A percentile compares a stretch with the other conserved stretches of the same genome.
Conservation (phyloP, 495 filamentous ascomycete species). For the Trichocladium uniseriatum region DNA sequence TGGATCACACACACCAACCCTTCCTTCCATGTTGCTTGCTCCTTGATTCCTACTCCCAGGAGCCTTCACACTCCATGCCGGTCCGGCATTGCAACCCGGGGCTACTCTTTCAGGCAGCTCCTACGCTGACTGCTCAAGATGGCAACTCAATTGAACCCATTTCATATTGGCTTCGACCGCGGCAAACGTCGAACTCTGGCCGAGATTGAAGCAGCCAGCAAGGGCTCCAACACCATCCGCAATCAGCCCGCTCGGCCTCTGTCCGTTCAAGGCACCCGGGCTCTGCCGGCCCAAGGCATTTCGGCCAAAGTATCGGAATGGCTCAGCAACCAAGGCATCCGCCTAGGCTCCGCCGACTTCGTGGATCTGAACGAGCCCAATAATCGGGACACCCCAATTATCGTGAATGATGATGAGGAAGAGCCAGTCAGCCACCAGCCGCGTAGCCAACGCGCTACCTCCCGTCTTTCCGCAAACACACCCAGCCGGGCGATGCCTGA, state of each 20-base stretch:
- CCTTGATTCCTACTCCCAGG: neutral
- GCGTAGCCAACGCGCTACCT: neutral
- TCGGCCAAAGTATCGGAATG: neutral
- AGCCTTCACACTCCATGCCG: neutral
- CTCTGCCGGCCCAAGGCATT: neutral
- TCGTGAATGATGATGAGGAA: neutral
- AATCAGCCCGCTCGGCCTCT: neutral
- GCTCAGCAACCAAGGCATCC: neutral
- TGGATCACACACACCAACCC: neutral
- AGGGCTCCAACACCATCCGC: neutral
- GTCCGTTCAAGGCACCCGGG: neutral
- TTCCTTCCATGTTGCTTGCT: neutral
- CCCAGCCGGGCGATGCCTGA: neutral
- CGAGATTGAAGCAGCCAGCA: neutral
- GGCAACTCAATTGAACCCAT: conserved; percentile 1
- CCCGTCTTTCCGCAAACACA: neutral
- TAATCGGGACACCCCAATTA: neutral
- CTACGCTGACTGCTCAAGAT: neutral
- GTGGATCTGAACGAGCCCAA: neutral
- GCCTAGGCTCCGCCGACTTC: neutral
- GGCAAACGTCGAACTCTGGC: neutral
- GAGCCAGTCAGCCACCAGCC: neutral
- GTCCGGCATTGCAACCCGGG: neutral
- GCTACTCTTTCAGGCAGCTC: neutral
- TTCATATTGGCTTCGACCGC: neutral